Percentiles rank a stretch among this genome's conserved stretches.
phyloP scores from a whole-genome alignment of 108 stramenopile species.

The Fragilaria crotonensis region DNA sequence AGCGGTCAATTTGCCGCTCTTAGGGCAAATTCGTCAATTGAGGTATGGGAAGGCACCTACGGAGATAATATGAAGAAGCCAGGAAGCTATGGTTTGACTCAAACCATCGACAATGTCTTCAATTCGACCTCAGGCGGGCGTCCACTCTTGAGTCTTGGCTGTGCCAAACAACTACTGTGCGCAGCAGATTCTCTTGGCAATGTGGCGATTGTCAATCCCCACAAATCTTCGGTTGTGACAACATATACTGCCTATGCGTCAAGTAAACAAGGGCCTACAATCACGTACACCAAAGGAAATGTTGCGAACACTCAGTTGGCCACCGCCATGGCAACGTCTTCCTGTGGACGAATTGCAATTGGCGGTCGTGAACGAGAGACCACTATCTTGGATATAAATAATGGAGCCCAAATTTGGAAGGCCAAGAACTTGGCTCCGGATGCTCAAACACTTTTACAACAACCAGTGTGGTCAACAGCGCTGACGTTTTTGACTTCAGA shows the following conservation, averaged over 20 bases:
- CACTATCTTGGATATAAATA: conserved; percentile 51
- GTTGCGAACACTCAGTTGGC: conserved; percentile 41
- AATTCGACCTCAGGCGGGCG: neutral
- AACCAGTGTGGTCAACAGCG: conserved; percentile 71
- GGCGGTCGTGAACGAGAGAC: conserved; percentile 76
- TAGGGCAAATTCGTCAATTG: conserved; percentile 47
- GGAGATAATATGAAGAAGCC: conserved; percentile 4
- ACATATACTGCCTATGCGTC: conserved; percentile 26
- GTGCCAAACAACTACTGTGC: conserved; percentile 14
- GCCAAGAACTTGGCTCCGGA: conserved; percentile 81
- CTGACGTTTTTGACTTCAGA: conserved; percentile 37
- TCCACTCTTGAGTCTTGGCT: neutral
- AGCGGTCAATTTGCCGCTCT: conserved; percentile 52
- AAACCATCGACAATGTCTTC: conserved; percentile 6
- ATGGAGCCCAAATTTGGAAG: conserved; percentile 60
- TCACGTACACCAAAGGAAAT: conserved; percentile 58
- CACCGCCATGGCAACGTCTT: conserved; percentile 39
- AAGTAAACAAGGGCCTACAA: conserved; percentile 18
- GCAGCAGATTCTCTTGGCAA: conserved; percentile 31
- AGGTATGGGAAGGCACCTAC: conserved; percentile 41
- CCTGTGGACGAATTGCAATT: conserved; percentile 34
- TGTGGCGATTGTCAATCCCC: conserved; percentile 19
- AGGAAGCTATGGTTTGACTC: conserved; percentile 7
- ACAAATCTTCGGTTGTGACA: conserved; percentile 18
- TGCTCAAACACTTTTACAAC: conserved; percentile 76